Conservation (phyloP, 2,329 filamentous ascomycete species). For the Pseudogymnoascus sp. region DNA sequence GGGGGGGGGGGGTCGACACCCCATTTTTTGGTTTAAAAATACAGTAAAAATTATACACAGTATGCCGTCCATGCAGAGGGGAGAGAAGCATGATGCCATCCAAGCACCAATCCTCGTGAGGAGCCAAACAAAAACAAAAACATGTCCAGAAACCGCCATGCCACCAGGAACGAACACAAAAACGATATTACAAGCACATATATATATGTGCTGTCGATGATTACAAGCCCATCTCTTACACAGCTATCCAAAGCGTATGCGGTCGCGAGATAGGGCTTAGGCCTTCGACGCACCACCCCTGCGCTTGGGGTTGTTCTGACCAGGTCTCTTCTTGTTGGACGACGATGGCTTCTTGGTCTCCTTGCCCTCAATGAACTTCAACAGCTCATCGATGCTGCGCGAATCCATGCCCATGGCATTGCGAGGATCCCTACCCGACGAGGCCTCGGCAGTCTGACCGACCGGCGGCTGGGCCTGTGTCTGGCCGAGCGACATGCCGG, state of each 20-base stretch:
- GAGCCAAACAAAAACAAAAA: neutral
- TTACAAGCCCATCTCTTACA: neutral
- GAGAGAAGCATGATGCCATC: neutral
- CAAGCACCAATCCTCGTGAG: neutral
- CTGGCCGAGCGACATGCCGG: constrained; percentile 47
- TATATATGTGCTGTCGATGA: neutral
- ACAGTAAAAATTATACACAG: constrained; percentile 4
- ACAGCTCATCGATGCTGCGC: constrained; percentile 82
- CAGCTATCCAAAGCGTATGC: neutral
- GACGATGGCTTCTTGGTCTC: constrained; percentile 42
- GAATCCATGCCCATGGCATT: constrained; percentile 50
- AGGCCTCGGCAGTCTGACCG: constrained; percentile 47
- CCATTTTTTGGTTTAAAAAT: too few relatives aligned
- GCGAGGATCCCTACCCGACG: constrained; percentile 27
- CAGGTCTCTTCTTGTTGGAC: constrained; percentile 52
- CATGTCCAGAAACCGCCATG: neutral
- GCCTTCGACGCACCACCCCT: constrained; percentile 31
- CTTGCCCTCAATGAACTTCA: constrained; percentile 86
- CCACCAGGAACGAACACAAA: neutral
- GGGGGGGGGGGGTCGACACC: too few relatives aligned
- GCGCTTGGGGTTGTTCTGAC: constrained; percentile 49
- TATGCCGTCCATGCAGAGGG: neutral
- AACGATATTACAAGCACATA: neutral
- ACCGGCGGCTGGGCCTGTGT: constrained; percentile 56
- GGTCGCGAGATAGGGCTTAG: neutral